Evolutionary conservation across 73 alveolate species (phyloP).

Genomic region (Uronychia binucleata): DNA sequence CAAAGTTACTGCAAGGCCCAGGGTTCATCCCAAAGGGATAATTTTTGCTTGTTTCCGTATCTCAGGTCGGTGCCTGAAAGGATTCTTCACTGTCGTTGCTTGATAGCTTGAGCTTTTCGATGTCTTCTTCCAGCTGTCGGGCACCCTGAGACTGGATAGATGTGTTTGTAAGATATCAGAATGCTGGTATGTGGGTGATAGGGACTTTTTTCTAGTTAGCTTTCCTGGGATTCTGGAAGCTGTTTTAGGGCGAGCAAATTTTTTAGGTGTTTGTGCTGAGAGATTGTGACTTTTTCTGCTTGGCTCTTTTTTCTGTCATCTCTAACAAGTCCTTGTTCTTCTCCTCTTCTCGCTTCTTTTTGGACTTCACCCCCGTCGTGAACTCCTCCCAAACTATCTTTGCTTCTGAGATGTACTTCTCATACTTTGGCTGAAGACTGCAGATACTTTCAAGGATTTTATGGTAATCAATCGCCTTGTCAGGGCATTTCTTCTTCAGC

Average conservation of each 20-base stretch:
- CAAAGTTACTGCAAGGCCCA: background rate
- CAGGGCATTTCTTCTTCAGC: background rate
- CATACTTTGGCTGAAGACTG: background rate
- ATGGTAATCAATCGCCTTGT: background rate
- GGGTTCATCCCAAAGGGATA: background rate
- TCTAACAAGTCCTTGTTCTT: background rate
- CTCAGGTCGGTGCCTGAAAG: background rate
- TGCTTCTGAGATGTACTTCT: background rate
- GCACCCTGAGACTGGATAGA: background rate
- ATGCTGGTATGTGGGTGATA: background rate
- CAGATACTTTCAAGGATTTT: background rate
- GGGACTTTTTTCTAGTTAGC: background rate
- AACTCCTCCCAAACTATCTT: background rate
- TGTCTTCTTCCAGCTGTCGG: background rate
- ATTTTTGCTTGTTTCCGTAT: background rate
- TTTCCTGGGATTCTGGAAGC: background rate
- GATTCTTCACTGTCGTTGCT: background rate
- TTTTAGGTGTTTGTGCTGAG: background rate
- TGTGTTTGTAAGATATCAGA: background rate
- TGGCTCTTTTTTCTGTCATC: background rate
- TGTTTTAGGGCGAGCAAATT: background rate
- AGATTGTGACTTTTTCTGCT: background rate
- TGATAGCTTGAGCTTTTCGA: background rate
- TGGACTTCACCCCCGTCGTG: background rate
- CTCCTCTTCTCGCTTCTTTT: background rate